Percentiles rank a stretch among this genome's conserved stretches.
Conservation (phyloP, 163 green algal species). For the Prototheca wickerhamii region DNA sequence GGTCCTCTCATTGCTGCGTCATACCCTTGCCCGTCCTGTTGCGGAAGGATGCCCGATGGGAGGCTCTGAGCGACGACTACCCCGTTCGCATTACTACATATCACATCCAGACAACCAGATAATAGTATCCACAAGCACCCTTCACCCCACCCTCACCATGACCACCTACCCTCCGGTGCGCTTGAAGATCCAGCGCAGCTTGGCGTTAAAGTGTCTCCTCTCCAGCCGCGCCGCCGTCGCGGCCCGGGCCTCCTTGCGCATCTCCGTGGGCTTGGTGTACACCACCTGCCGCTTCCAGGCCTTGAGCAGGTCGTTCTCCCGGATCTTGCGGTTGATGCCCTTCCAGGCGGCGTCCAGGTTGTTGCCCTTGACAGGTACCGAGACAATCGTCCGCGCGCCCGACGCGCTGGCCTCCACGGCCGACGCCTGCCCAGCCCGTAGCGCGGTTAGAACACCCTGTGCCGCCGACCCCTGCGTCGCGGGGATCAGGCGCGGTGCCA, state of each 20-base stretch:
- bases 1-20: too few species aligned
- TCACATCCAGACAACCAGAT: too few species aligned
- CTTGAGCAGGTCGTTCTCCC: constrained; percentile 11
- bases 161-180: constrained; percentile 13
- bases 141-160: neutral
- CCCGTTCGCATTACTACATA: too few species aligned
- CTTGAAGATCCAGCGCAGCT: constrained; percentile 21
- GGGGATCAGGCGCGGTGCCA: too few species aligned
- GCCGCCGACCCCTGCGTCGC: too few species aligned
- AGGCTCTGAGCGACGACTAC: too few species aligned
- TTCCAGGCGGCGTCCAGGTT: constrained; percentile 22
- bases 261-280: constrained; percentile 22
- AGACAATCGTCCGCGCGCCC: constrained; percentile 3
- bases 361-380: constrained; percentile 16
- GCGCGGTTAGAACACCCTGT: too few species aligned
- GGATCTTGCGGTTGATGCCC: constrained; percentile 16
- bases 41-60: too few species aligned
- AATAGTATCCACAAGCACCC: neutral
- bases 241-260: constrained; percentile 6
- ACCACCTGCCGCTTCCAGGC: constrained; percentile 9
- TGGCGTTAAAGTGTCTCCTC: constrained; percentile 16
- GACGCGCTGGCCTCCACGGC: neutral
- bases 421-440: neutral
- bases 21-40: too few species aligned
- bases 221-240: constrained; percentile 4